Evolutionary conservation across 768 basidiomycete species (phyloP).

Genomic region (Kwoniella shandongensis): DNA sequence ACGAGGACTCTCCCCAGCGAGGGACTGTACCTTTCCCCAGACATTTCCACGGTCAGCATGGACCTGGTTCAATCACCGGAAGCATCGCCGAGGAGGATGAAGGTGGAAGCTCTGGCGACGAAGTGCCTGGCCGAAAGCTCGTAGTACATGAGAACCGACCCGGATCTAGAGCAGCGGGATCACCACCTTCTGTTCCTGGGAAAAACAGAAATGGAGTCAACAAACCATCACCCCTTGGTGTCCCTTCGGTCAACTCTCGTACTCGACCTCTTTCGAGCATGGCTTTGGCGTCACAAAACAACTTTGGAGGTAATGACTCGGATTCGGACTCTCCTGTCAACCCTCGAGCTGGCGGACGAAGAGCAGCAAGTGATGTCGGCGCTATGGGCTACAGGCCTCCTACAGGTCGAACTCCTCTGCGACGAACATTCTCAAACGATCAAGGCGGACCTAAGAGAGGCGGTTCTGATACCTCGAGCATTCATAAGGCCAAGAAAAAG

Average conservation of each 20-base stretch:
- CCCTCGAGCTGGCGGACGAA: conserved; percentile 33
- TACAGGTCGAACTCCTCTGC: conserved; percentile 31
- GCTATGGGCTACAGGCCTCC: conserved; percentile 43
- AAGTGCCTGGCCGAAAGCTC: conserved; percentile 30
- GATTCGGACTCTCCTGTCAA: conserved; percentile 16
- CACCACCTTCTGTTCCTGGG: not conserved
- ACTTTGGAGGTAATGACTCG: conserved; percentile 14
- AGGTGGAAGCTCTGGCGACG: conserved; percentile 47
- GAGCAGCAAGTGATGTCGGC: conserved; percentile 49
- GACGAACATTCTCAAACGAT: conserved; percentile 45
- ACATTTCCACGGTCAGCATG: conserved; percentile 16
- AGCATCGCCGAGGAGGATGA: conserved; percentile 53
- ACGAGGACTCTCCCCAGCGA: conserved; percentile 33
- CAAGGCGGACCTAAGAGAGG: not conserved
- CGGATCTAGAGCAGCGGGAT: conserved; percentile 15
- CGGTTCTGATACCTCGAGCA: conserved; percentile 44
- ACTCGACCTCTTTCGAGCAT: conserved; percentile 30
- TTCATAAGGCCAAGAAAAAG: conserved; percentile 44
- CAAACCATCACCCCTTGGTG: conserved; percentile 39
- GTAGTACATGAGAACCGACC: conserved; percentile 52
- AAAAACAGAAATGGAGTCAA: conserved; percentile 4
- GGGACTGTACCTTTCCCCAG: conserved; percentile 27
- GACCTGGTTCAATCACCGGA: conserved; percentile 46
- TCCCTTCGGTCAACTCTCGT: conserved; percentile 38
- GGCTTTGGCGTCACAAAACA: conserved; percentile 11